Base-by-base conservation (phyloP, 1,139 yeast species). In the Taiozyma sp. region DNA sequence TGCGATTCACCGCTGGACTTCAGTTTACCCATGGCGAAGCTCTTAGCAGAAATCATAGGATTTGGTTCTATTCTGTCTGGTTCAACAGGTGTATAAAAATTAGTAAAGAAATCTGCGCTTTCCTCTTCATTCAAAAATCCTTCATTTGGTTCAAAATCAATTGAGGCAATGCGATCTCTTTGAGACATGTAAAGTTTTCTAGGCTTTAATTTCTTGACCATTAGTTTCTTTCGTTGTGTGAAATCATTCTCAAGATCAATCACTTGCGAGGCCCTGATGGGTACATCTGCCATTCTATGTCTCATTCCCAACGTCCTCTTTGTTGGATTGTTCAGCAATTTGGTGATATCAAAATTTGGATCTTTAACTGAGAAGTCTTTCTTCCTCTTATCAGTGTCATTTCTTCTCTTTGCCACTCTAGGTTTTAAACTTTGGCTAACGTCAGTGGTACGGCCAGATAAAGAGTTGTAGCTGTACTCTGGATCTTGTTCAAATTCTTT, bases 301-400 rank as follows among this genome's bases (percentile, higher is more conserved):
- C 43, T 50, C 28, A 39, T 10, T 8, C 47, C 50, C 4, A 47
- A n/a, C 11, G 28, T 13, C 45, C 47, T 56, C 21, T 34, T 46
- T 1, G 49, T 42, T 4, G 43, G 47, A 5, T 40, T 43, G 11
- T 71, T 68, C 43, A 82, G 84, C 56, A 82, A 69, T 6, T 77
- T 75, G 34, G 83, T 77, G 56, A 80, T 81, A 59, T 80, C 86
- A 47, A 74, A 74, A 62, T 72, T 75, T 19, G 50, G 32, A 3
- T n/a, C 13, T 11, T 28, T 21, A n/a, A 46, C 32, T 30, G 40
- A 14, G 22, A 43, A 26, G 7, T 19, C 30, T 21, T n/a, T 32
- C 30, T 39, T 48, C 41, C 44, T 43, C 46, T 32, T 42, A 16
- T 26, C 35, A 13, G 11, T 43, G 14, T 22, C 47, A 24, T 37